Base-by-base conservation (phyloP, 306 rosid species). In the Gastrolobium villosum region DNA sequence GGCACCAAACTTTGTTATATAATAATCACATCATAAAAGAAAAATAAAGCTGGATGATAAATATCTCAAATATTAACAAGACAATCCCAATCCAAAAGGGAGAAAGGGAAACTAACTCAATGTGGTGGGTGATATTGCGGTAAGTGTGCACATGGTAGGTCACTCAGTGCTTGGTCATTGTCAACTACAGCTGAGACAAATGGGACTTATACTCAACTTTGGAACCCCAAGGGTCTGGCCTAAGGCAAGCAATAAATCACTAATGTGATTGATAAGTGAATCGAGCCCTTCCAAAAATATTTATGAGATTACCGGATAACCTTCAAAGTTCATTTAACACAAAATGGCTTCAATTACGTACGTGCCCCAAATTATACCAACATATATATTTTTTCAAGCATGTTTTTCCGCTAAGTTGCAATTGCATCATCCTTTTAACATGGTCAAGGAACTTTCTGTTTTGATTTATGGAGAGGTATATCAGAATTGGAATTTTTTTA, bases 181-280 rank as follows among this genome's bases (percentile, higher is more conserved):
- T 69, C 60, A 34, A 6, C 5, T 68, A 61, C 14, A 35, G 32
- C 63, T 50, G 75, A 52, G 75, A 52, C 61, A 49, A 49, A 48
- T 70, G 64, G 64, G 50, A 70, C 26, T 37, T 50, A 8, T 37
- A 71, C 49, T n/a, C 10, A 36, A 26, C 37, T 71, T 52, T 53
- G 76, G 28, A 36, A 11, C 11, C 76, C 57, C 34, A 46, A 9
- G 11, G 34, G 35, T n/a, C 34, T 49, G 49, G 10, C 50, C 75
- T 6, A 49, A 5, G 36, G 15, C 3, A 32, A 50, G 6, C 74
- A 68, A 46, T n/a, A n/a, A n/a, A n/a, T 34, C 32, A 36, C 9
- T 9, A 28, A 50, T 36, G 35, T 52, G 36, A 15, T 35, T 52
- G 20, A 9, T 70, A 35, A 32, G 5, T 49, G 15, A 49, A 31